Evolutionary conservation across 371 early-diverging fungal species (phyloP).

Genomic region (Mortierella sp.): DNA sequence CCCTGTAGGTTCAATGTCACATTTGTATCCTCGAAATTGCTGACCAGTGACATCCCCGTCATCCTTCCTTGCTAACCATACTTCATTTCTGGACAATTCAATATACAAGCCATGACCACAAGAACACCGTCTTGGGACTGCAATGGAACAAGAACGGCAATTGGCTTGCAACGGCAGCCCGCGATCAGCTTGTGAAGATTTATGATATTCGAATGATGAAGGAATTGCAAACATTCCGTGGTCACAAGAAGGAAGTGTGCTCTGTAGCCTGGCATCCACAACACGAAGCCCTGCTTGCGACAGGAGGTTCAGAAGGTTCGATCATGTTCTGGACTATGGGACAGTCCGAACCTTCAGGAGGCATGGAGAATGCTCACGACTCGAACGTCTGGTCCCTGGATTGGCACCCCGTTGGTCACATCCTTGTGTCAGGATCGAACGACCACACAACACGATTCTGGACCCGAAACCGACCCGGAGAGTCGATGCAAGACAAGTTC

Average conservation of each 20-base stretch:
- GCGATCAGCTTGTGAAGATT: constrained; percentile 96
- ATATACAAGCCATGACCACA: constrained; percentile 96
- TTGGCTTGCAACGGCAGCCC: constrained; percentile 95
- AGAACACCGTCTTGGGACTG: constrained; percentile 93
- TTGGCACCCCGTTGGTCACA: constrained; percentile 99
- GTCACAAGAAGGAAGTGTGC: constrained; percentile 95
- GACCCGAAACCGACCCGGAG: constrained; percentile 96
- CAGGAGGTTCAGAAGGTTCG: constrained; percentile 96
- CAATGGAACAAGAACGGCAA: constrained; percentile 98
- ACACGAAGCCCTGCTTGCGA: constrained; percentile 92
- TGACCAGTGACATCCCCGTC: too few species aligned
- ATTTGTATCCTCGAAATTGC: too few species aligned
- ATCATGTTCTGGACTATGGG: constrained; percentile 95
- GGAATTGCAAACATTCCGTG: constrained; percentile 92
- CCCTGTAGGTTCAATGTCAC: constrained; percentile 91
- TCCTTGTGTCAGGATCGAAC: constrained; percentile 96
- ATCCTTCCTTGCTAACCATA: too few species aligned
- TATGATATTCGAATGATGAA: constrained; percentile 98
- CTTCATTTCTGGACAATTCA: too few species aligned
- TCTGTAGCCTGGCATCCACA: constrained; percentile 97
- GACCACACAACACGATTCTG: constrained; percentile 99
- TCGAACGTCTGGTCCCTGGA: constrained; percentile 98
- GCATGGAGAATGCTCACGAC: constrained; percentile 92
- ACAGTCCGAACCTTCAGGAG: constrained; percentile 55
- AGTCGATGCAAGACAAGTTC: constrained; percentile 69